phyloP scores from a whole-genome alignment of 768 basidiomycete species.

The Ephemerocybe angulata region DNA sequence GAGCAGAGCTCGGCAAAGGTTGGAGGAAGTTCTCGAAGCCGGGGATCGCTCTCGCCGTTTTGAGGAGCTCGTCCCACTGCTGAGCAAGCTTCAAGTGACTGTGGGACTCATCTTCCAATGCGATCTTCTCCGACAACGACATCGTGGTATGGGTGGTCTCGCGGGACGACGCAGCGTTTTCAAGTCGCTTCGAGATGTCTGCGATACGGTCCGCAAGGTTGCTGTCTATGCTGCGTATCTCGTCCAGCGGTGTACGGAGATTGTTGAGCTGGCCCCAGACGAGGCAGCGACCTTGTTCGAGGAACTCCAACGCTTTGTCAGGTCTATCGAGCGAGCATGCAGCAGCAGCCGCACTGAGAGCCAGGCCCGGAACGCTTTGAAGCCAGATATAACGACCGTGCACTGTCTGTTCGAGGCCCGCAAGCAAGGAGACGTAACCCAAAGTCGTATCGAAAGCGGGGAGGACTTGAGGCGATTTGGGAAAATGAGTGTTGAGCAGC shows the following conservation, averaged over 20 bases:
- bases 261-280: conserved; percentile 25
- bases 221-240: conserved; percentile 10
- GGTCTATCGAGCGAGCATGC: conserved; percentile 24
- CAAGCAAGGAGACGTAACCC: neutral
- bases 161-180: conserved; percentile 5
- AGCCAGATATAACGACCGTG: neutral
- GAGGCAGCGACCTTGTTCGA: too few relatives aligned
- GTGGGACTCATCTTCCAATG: conserved; percentile 13
- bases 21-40: conserved; percentile 21
- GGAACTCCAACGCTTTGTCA: too few relatives aligned
- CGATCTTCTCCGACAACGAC: conserved; percentile 2
- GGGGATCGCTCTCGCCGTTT: conserved; percentile 8
- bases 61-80: conserved; percentile 16
- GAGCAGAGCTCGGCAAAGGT: conserved; percentile 4
- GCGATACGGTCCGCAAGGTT: conserved; percentile 12
- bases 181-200: conserved; percentile 13
- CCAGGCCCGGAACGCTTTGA: neutral
- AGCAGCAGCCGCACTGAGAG: too few relatives aligned
- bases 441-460: neutral
- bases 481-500: neutral
- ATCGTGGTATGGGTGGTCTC: too few relatives aligned
- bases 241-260: conserved; percentile 21
- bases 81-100: conserved; percentile 15
- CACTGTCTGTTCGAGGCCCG: conserved; percentile 4
- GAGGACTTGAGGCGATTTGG: neutral